Evolutionary conservation across 805 yeast species (phyloP).

Genomic region (Candida patagonica): DNA sequence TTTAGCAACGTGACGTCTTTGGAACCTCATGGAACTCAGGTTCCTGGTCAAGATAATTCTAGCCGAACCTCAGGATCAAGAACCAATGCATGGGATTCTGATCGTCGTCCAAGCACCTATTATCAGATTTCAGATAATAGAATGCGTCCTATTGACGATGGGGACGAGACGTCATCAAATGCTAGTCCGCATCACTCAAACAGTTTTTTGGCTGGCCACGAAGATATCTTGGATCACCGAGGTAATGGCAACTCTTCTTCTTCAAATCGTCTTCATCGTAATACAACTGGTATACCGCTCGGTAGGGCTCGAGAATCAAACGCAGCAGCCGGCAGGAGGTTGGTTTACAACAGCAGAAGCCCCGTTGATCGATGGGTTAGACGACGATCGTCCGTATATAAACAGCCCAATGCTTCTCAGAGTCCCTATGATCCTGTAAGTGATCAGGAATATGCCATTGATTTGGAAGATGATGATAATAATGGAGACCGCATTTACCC

Average conservation of each 20-base stretch:
- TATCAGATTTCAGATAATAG: constrained; percentile 14
- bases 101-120: constrained; percentile 4
- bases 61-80: not conserved
- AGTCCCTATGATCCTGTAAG: not conserved
- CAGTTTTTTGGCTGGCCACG: constrained; percentile 10
- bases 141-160: constrained; percentile 6
- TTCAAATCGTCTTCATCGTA: not conserved
- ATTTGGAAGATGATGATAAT: constrained; percentile 4
- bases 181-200: constrained; percentile 1
- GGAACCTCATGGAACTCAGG: constrained; percentile 13
- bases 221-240: constrained; percentile 16
- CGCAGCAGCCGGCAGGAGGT: not conserved
- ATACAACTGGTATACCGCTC: not conserved
- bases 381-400: constrained; percentile 11
- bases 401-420: constrained; percentile 4
- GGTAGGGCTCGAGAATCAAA: not conserved
- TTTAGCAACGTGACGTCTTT: constrained; percentile 13
- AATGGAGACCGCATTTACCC: constrained; percentile 5
- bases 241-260: not conserved
- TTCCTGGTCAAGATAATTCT: not conserved
- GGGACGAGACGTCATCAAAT: constrained; percentile 3
- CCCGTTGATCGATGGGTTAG: constrained; percentile 15
- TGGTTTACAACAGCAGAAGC: not conserved
- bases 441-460: constrained; percentile 2
- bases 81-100: not conserved